Conservation (phyloP, 352 stramenopile genomes). For the Phytophthora cryptogea region DNA sequence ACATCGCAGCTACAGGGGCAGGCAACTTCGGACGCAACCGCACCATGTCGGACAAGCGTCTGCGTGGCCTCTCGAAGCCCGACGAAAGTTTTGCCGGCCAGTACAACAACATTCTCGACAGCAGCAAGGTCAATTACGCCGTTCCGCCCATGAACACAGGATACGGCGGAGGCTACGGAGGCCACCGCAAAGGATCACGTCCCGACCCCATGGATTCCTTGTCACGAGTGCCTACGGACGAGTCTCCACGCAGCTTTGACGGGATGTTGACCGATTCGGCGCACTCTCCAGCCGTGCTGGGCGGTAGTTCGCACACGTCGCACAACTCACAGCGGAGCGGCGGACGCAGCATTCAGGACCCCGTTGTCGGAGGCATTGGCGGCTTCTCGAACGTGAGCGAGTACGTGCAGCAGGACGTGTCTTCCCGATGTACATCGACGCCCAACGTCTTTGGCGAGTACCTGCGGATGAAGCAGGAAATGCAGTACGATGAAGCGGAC, state of each 20-base stretch:
- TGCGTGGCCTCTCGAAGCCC: slow-evolving; percentile 45
- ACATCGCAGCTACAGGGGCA: slow-evolving; percentile 17
- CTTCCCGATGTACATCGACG: slow-evolving; percentile 50
- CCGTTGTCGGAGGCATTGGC: slow-evolving; percentile 33
- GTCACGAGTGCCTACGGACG: slow-evolving; percentile 42
- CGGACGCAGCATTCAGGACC: slow-evolving; percentile 12
- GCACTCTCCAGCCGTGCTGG: slow-evolving; percentile 52
- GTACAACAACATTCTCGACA: slow-evolving; percentile 64
- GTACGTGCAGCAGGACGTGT: slow-evolving; percentile 55
- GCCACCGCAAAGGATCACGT: slow-evolving; percentile 35
- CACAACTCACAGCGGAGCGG: slow-evolving; percentile 27
- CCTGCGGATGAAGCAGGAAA: slow-evolving; percentile 79
- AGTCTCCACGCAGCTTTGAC: slow-evolving; percentile 51
- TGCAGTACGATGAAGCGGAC: slow-evolving; percentile 59
- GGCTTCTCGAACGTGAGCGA: slow-evolving; percentile 59
- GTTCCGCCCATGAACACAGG: slow-evolving; percentile 13
- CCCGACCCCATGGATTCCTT: slow-evolving; percentile 45
- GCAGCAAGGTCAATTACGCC: slow-evolving; percentile 47
- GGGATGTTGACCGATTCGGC: slow-evolving; percentile 63
- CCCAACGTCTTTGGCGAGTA: slow-evolving; percentile 78
- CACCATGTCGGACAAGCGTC: slow-evolving; percentile 42
- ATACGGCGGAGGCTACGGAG: slow-evolving; percentile 22
- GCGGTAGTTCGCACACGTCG: slow-evolving; percentile 23
- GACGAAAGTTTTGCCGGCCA: slow-evolving; percentile 39
- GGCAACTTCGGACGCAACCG: slow-evolving; percentile 29